Percentiles rank a stretch among this genome's conserved stretches.
These are phyloP conservation scores for Viola pubescens DNA, from an alignment of 441 rosid species.

Conservation along the genomic window DNA sequence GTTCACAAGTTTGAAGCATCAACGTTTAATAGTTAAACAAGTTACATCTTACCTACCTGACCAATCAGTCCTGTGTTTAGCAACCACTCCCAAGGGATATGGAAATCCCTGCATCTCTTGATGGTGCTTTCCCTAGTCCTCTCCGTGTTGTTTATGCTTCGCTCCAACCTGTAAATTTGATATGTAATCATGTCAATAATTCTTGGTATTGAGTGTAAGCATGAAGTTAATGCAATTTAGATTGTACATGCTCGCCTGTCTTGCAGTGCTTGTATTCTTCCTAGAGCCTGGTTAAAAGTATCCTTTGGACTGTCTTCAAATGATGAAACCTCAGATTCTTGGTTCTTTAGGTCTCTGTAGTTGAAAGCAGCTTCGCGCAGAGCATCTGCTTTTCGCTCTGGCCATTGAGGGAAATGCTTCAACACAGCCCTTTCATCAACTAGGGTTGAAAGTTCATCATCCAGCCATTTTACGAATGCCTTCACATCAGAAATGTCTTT, in stretches of 20 bases:
- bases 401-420: slow-evolving; percentile 83
- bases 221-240: slow-evolving; percentile 12
- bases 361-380: slow-evolving; percentile 87
- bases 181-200: background rate
- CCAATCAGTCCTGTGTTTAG: slow-evolving; percentile 67
- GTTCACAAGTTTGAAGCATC: background rate
- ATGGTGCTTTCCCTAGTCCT: slow-evolving; percentile 67
- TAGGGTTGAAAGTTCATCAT: slow-evolving; percentile 64
- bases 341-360: slow-evolving; percentile 64
- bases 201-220: background rate
- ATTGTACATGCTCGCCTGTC: slow-evolving; percentile 77
- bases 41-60: slow-evolving; percentile 50
- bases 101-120: slow-evolving; percentile 50
- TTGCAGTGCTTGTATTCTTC: slow-evolving; percentile 73
- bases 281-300: slow-evolving; percentile 41
- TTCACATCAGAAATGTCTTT: slow-evolving; percentile 64
- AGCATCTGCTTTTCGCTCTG: slow-evolving; percentile 82
- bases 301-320: slow-evolving; percentile 56
- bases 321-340: slow-evolving; percentile 54
- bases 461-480: slow-evolving; percentile 83
- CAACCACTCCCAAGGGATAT: slow-evolving; percentile 89
- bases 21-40: background rate
- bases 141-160: slow-evolving; percentile 59
- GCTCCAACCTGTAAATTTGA: slow-evolving; percentile 53
- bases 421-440: slow-evolving; percentile 93